Conservation (phyloP, 805 yeast species). For the Zygosaccharomyces gambellarensis region DNA sequence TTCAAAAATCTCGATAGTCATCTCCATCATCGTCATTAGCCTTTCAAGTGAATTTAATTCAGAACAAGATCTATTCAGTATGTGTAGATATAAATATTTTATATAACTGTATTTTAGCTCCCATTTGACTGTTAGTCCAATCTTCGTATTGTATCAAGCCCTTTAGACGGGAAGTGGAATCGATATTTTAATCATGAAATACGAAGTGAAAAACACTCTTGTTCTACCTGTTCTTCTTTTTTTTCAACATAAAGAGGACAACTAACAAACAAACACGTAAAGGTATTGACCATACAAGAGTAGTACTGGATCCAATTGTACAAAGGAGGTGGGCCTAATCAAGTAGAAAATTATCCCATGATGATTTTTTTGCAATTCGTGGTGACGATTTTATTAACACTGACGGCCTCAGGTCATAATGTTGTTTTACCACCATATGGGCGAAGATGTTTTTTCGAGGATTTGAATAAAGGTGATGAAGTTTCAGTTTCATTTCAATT, state of each 20-base stretch:
- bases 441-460: constrained; percentile 83
- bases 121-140: constrained; percentile 8
- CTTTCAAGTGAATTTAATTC: not conserved
- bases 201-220: not conserved
- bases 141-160: not conserved
- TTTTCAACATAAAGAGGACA: not conserved
- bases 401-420: constrained; percentile 55
- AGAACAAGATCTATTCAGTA: constrained; percentile 6
- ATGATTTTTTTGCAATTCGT: constrained; percentile 7
- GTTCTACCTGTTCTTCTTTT: not conserved
- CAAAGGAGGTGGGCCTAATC: not conserved
- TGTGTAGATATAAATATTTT: constrained; percentile 8
- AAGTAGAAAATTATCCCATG: not conserved
- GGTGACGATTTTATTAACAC: constrained; percentile 9
- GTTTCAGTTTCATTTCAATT: constrained; percentile 87
- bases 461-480: constrained; percentile 76
- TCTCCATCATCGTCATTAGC: constrained; percentile 4
- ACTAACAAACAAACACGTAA: constrained; percentile 11
- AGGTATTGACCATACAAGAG: not conserved
- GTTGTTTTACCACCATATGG: constrained; percentile 79
- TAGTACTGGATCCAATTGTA: not conserved
- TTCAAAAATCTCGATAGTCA: not conserved
- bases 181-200: not conserved
- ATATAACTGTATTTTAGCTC: constrained; percentile 20
- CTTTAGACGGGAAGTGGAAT: not conserved